Evolutionary conservation across 768 basidiomycete genomes (phyloP), one percentile per base, ranked within the genome.

Genomic region (Mycena indigotica): DNA sequence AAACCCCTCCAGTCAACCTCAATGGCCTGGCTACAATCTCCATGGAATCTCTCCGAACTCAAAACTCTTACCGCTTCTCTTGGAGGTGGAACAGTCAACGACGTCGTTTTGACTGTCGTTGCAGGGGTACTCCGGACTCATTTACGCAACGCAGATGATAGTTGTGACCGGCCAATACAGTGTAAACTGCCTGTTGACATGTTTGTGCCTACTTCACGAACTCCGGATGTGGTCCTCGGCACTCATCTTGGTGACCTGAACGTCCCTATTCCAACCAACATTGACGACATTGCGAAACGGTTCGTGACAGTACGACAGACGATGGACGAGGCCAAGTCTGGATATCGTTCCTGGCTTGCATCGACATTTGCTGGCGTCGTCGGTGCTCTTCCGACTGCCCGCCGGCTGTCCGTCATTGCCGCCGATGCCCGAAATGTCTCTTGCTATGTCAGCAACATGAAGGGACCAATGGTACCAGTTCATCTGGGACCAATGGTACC

Each of bases 41-140:
- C 49, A 38, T 38, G 10, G 10, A 26, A 10, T 38, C 21, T 57
- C 19, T 23, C 35, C 25, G 32, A 56, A 4, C 30, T 56, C 55
- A 50, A 49, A 40, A 17, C 32, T 38, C 4, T 49, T 12, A 46
- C 46, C 12, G 21, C 4, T 46, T 39, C 26, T 3, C 21, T 52
- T 30, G 56, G 56, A 28, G 56, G 56, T 5, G 55, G 55, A 10
- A 56, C 55, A 26, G 55, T 41, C 4, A 52, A 56, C 38, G 48
- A 56, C 55, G 35, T 56, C 46, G 46, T 50, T 6, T 49, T 56
- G 26, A 26, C 48, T 16, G 55, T 49, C 49, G 55, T 56, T 2
- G 49, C 49, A 1, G 48, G 55, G 3, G 35, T 29, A 19, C 38
- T 56, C 25, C 48, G 55, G 46, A 41, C 1, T 19, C 52, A 57